Evolutionary conservation across 164 flowering plant species (phyloP), one percentile per base, ranked within the genome.

Genomic region (Chimonanthus salicifolius): DNA sequence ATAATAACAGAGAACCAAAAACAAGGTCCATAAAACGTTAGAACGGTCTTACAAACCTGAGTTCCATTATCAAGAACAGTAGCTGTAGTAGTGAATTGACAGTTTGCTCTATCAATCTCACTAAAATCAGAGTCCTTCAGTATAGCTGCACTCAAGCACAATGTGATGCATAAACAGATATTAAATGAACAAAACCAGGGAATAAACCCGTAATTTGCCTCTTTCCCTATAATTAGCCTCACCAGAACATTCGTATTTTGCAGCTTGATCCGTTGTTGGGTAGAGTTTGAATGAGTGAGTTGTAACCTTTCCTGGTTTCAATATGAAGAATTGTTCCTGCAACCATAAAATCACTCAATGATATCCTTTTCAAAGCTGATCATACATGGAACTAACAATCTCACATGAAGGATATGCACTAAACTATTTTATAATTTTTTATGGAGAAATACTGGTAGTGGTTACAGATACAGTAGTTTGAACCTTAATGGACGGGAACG

Each of bases 81-180:
- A 58, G 94, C 88, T 69, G 91, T 91, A 50, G 99, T 94, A 75
- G 86, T 80, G 72, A 94, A 94, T 67, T 94, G 97, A 78, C 99
- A 94, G 79, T 90, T 92, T 16, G 97, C 99, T 87, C 95, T 85
- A 79, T 94, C 97, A 74, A 84, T 91, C 87, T 94, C 95, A 73
- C 62, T 84, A 70, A 88, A 94, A 80, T 86, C 88, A 18, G 97
- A 88, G 74, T 90, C 99, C 87, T 94, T 94, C 60, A 94, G 78
- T 77, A 94, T 94, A 58, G 97, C 99, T 94, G 91, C 91, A 87
- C 44, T 46, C 74, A 82, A 72, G 66, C 63, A 75, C 71, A 75
- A 75, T 47, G 47, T 72, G 7, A 0, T 47, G 43, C 33, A 4
- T 3, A 7, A 71, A 71, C 43, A 47, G 45, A 3, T 44, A 43